Base-by-base conservation (phyloP, 208 protist genomes). In the Trypanosoma boissoni region DNA sequence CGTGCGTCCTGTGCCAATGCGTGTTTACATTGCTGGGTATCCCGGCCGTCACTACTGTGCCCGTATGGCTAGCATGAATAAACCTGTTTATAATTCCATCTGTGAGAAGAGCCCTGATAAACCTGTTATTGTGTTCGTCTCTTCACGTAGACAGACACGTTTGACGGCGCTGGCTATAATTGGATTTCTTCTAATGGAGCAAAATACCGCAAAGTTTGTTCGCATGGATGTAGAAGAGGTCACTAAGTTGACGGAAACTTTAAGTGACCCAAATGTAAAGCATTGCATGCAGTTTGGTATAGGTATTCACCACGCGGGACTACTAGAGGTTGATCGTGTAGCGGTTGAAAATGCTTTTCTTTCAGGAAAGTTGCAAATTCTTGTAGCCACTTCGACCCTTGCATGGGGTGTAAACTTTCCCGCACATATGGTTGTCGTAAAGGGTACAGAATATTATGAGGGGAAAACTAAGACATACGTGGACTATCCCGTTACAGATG, bases 331-430 rank as follows among this genome's bases (percentile, higher is more conserved):
- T 45, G 92, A 98, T 56, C 77, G 90, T n/a, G 68, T 73, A 0
- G 59, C 97, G 6, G 93, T 98, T 12, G 97, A 99, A 75, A 64
- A 92, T 34, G 81, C 98, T n/a, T 99, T 99, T 70, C 52, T 90
- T 9, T 50, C 59, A n/a, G 84, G 83, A 21, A 96, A 97, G 68
- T 85, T 99, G 59, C 95, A 98, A 68, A 87, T 99, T 5, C 90
- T 99, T 10, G 96, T 99, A 16, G 98, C 97, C 6, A 99, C 98
- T 0, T 92, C 88, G 32, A 99, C 98, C 12, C 80, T 99, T 12
- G 98, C 98, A 18, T 99, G 98, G 98, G 99, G 99, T 58, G 97
- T 99, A n/a, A 99, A 99, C 87, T 91, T 99, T 32, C 98, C 99
- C 0, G 98, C 99, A 2, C 98, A 99, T 86, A 93, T 99, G 70